Percentiles rank a stretch among this genome's conserved stretches.
phyloP scores from a whole-genome alignment of 2,329 filamentous ascomycete genomes.

The Aureobasidium sp. region DNA sequence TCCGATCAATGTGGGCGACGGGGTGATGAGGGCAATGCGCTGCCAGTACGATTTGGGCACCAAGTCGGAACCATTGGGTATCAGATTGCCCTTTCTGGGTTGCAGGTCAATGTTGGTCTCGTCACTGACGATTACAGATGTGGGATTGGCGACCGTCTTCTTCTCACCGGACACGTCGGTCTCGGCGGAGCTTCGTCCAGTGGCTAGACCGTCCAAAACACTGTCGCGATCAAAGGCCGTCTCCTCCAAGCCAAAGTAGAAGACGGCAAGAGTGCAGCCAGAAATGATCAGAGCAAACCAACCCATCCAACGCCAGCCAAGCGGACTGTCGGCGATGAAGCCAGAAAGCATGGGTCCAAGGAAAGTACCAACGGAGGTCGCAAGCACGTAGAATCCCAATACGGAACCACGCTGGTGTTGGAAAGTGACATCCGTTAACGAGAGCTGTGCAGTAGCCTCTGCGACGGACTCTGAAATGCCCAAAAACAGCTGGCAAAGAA shows the following conservation, averaged over 20 bases:
- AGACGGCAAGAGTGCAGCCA: conserved; percentile 37
- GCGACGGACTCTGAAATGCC: conserved; percentile 49
- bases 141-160: not conserved
- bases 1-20: conserved; percentile 45
- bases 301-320: conserved; percentile 49
- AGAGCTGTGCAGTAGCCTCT: conserved; percentile 49
- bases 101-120: not conserved
- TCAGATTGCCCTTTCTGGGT: conserved; percentile 4
- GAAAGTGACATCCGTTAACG: conserved; percentile 49
- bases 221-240: conserved; percentile 35
- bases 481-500: conserved; percentile 50
- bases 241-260: conserved; percentile 46
- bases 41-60: conserved; percentile 44
- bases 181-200: not conserved
- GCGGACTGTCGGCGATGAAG: conserved; percentile 37
- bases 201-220: conserved; percentile 5
- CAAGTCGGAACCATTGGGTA: conserved; percentile 8
- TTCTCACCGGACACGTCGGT: not conserved
- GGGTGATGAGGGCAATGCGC: conserved; percentile 48
- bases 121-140: not conserved
- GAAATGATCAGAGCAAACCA: conserved; percentile 44
- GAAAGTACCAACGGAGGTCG: conserved; percentile 49
- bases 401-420: conserved; percentile 48
- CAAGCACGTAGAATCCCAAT: conserved; percentile 47
- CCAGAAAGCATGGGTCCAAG: conserved; percentile 46